Conservation (phyloP, 1,139 yeast species). For the Sugiyamaella paludigena region DNA sequence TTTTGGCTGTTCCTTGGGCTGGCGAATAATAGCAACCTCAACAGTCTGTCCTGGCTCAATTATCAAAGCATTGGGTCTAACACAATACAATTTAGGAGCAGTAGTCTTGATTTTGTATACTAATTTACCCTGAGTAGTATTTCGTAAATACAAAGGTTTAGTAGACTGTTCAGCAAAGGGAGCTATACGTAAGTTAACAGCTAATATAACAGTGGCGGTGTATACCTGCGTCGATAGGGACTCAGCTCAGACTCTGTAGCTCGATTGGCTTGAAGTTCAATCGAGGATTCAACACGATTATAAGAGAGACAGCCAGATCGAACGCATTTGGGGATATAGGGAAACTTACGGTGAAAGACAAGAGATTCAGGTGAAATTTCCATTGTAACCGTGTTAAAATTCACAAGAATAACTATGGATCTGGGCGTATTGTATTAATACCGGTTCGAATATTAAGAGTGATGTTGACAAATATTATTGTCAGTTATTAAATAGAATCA, state of each 20-base stretch:
- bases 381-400: slow-evolving; percentile 40
- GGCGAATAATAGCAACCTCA: slow-evolving; percentile 78
- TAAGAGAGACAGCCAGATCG: not conserved
- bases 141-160: slow-evolving; percentile 64
- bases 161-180: slow-evolving; percentile 75
- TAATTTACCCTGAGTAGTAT: slow-evolving; percentile 56
- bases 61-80: slow-evolving; percentile 88
- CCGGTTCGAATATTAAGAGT: no score
- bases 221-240: not conserved
- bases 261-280: no score
- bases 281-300: no score
- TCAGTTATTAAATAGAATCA: no score
- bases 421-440: no score
- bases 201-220: not conserved
- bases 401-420: no score
- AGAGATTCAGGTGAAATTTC: slow-evolving; percentile 58
- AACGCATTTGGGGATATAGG: not conserved
- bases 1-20: slow-evolving; percentile 77
- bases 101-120: slow-evolving; percentile 98
- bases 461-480: no score
- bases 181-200: slow-evolving; percentile 18
- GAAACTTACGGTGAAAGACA: slow-evolving; percentile 72
- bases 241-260: not conserved
- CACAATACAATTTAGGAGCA: slow-evolving; percentile 94
- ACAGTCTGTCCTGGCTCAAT: slow-evolving; percentile 71